Conservation (phyloP, 768 basidiomycete genomes). For the Russula vinacea region DNA sequence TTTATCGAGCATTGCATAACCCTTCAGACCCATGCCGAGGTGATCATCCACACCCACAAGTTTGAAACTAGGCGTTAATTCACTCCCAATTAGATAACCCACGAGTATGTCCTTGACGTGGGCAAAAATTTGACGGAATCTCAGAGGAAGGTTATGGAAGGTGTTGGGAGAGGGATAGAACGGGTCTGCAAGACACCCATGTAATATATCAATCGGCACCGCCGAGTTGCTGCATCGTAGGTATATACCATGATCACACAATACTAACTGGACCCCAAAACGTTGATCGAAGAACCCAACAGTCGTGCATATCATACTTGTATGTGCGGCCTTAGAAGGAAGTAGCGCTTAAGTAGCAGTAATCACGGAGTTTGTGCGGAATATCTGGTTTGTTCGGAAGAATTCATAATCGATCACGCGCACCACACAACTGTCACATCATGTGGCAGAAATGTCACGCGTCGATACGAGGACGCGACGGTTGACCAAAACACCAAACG, state of each 20-base stretch:
- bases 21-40: conserved; percentile 40
- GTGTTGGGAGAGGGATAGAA: conserved; percentile 65
- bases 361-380: no score
- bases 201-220: conserved; percentile 11
- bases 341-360: no score
- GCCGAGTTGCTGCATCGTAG: background rate
- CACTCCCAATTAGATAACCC: conserved; percentile 48
- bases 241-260: background rate
- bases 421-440: conserved; percentile 10
- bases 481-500: background rate
- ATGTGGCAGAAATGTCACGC: conserved; percentile 24
- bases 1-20: conserved; percentile 52
- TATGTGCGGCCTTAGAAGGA: no score
- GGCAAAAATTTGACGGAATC: conserved; percentile 67
- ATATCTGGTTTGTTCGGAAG: no score
- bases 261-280: background rate
- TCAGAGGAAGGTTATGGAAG: conserved; percentile 68
- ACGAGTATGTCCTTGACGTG: conserved; percentile 58
- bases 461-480: conserved; percentile 3
- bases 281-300: no score
- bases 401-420: no score
- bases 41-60: conserved; percentile 28
- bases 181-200: conserved; percentile 45
- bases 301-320: no score
- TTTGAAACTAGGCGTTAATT: background rate